A percentile compares a stretch with the other conserved stretches of the same genome.
Conservation (phyloP, 805 yeast species). For the Kluyveromyces nonfermentans region DNA sequence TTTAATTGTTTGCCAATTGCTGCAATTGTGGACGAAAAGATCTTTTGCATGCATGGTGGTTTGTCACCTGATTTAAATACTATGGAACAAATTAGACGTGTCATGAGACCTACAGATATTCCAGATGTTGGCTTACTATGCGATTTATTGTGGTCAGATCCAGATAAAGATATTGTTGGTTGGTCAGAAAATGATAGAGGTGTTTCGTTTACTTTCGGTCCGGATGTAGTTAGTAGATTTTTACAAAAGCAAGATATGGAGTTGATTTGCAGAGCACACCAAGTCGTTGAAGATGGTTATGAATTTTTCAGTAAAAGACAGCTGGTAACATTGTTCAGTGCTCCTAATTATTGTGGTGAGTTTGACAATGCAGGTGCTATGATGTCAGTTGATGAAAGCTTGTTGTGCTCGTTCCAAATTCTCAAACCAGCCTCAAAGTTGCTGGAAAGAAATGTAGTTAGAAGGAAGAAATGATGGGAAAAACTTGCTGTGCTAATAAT, state of each 20-base stretch:
- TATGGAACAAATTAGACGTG: constrained; percentile 97
- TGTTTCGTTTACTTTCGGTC: constrained; percentile 99
- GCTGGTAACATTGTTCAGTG: constrained; percentile 88
- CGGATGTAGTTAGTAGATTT: constrained; percentile 94
- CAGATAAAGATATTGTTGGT: constrained; percentile 95
- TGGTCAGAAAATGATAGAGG: constrained; percentile 99
- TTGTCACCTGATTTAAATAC: constrained; percentile 93
- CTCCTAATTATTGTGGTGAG: constrained; percentile 98
- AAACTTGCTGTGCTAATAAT: constrained; percentile 1
- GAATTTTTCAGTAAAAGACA: constrained; percentile 95
- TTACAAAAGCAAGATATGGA: constrained; percentile 97
- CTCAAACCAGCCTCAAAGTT: constrained; percentile 94
- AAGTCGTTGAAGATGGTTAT: constrained; percentile 98
- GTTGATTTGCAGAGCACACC: constrained; percentile 96
- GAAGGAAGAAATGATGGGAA: constrained; percentile 24
- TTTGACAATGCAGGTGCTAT: constrained; percentile 99
- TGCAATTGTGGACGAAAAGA: constrained; percentile 95
- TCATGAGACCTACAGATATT: constrained; percentile 98
- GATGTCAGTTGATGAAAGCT: constrained; percentile 97
- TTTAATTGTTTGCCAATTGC: constrained; percentile 98
- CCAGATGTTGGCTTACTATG: constrained; percentile 96
- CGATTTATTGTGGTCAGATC: constrained; percentile 97
- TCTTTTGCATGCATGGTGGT: constrained; percentile 99
- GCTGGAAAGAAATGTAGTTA: constrained; percentile 30
- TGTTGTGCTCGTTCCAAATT: constrained; percentile 92